phyloP scores from a whole-genome alignment of 257 asterid genomes.

The Ballota nigra region DNA sequence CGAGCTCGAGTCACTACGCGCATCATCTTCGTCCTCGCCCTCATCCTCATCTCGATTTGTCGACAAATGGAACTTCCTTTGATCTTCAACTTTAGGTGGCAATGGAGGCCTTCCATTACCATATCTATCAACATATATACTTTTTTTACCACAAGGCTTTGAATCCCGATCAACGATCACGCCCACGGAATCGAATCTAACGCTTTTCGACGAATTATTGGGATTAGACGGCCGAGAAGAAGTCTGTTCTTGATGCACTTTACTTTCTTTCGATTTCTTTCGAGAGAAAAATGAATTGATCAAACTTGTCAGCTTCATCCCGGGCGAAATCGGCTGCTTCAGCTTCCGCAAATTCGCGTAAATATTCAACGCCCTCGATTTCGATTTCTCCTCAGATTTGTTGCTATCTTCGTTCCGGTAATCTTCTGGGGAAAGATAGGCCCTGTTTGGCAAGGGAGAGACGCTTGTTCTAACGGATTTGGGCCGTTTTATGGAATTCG shows the following conservation, averaged over 20 bases:
- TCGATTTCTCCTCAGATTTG: conserved; percentile 33
- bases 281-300: conserved; percentile 47
- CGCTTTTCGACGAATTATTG: conserved; percentile 40
- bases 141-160: conserved; percentile 42
- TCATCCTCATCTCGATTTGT: not conserved
- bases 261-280: conserved; percentile 31
- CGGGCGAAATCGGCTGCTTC: conserved; percentile 68
- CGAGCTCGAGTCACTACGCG: conserved; percentile 64
- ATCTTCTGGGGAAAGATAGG: conserved; percentile 17
- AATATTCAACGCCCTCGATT: conserved; percentile 46
- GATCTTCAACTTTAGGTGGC: conserved; percentile 33
- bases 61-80: conserved; percentile 9
- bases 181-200: conserved; percentile 46
- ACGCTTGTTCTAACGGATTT: conserved; percentile 29
- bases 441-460: not conserved
- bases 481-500: conserved; percentile 12
- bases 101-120: conserved; percentile 32
- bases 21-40: conserved; percentile 36
- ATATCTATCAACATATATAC: conserved; percentile 19
- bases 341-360: conserved; percentile 50
- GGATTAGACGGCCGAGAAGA: no score
- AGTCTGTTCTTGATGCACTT: conserved; percentile 11
- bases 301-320: conserved; percentile 49
- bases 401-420: not conserved
- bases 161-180: conserved; percentile 43